Evolutionary conservation across 805 yeast species (phyloP).

Genomic region (Komagataella populi): DNA sequence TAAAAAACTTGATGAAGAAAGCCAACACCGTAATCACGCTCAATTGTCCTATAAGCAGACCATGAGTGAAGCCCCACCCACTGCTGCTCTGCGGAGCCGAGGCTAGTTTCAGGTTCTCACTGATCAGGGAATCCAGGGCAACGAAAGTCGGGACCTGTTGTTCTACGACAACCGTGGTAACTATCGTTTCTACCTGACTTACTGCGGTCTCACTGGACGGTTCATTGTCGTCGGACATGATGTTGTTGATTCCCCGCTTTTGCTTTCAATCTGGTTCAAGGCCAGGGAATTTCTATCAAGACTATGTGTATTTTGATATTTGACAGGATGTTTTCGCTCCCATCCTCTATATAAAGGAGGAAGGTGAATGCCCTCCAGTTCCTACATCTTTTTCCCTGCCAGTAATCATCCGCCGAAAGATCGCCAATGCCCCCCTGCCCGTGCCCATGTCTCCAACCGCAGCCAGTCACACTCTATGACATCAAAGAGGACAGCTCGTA

Average conservation of each 20-base stretch:
- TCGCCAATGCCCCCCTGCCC: neutral
- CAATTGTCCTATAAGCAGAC: slow-evolving; percentile 59
- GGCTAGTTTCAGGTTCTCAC: neutral
- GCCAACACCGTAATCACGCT: slow-evolving; percentile 52
- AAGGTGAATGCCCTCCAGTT: too few species aligned
- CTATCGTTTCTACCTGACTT: neutral
- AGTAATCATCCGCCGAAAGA: neutral
- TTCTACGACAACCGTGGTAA: neutral
- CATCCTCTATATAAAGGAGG: neutral
- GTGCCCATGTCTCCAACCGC: neutral
- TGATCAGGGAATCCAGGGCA: neutral
- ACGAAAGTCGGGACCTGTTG: slow-evolving; percentile 1
- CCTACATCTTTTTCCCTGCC: neutral
- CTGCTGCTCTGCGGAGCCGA: neutral
- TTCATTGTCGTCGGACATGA: neutral
- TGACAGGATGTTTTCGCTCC: neutral
- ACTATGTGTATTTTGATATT: neutral
- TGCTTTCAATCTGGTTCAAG: neutral
- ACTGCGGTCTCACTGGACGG: slow-evolving; percentile 3
- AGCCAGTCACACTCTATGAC: neutral
- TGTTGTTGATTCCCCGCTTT: neutral
- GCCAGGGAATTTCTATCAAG: neutral
- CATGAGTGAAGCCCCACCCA: slow-evolving; percentile 64
- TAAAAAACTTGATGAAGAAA: slow-evolving; percentile 61
- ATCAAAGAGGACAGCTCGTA: neutral